Percentiles rank a stretch among this genome's conserved stretches.
These are phyloP conservation scores for Rubia tinctorum DNA, from an alignment of 305 asterid species.

Conservation along the genomic window DNA sequence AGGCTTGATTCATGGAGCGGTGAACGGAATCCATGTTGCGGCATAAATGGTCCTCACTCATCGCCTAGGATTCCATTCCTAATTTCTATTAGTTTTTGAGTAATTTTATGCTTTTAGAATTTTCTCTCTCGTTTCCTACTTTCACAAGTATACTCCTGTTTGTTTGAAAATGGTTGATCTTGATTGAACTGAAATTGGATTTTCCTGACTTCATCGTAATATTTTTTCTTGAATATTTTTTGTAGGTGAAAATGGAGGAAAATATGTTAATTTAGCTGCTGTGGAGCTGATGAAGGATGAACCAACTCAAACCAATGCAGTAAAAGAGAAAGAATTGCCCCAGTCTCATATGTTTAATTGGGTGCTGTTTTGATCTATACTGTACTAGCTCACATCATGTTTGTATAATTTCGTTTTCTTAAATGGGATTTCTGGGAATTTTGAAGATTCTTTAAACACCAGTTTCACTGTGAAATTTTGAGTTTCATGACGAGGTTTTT, in stretches of 20 bases:
- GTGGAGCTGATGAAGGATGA: conserved; percentile 14
- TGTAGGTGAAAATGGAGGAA: conserved; percentile 14
- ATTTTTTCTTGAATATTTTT: conserved; percentile 6
- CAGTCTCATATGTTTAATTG: conserved; percentile 5
- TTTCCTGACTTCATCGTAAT: background rate
- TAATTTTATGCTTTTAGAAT: background rate
- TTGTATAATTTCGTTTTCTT: background rate
- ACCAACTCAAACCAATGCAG: conserved; percentile 11
- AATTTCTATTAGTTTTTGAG: too few species aligned
- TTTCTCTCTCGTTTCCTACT: background rate
- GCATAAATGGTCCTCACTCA: too few species aligned
- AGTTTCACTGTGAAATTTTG: too few species aligned
- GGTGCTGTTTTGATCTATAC: conserved; percentile 4
- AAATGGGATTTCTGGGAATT: background rate
- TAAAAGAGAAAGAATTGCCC: conserved; percentile 11
- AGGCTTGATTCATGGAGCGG: too few species aligned
- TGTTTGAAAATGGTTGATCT: conserved; percentile 2
- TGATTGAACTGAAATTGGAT: conserved; percentile 5
- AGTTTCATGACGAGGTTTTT: background rate
- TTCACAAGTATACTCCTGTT: background rate
- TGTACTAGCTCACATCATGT: background rate
- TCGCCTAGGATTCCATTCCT: too few species aligned
- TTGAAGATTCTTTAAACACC: background rate
- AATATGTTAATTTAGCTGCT: conserved; percentile 6
- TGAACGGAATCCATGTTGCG: too few species aligned